phyloP scores from a whole-genome alignment of 768 basidiomycete genomes.

The Antrodiella citrinella region DNA sequence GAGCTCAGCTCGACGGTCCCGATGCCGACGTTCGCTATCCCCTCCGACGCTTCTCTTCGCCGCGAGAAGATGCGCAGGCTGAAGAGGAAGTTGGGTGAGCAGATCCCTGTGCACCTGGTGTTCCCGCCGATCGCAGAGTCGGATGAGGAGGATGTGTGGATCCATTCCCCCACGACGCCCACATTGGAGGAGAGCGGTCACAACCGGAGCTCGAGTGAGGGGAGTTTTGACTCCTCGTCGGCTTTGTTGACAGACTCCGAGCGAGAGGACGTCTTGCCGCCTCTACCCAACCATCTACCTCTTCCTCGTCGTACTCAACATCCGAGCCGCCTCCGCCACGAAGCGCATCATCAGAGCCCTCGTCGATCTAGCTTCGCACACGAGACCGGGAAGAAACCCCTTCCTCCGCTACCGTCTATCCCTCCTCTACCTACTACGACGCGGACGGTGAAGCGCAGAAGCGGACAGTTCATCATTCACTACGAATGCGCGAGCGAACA shows the following conservation, averaged over 20 bases:
- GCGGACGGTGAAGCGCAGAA: neutral
- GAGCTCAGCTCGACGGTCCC: neutral
- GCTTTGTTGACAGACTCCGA: neutral
- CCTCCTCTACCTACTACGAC: neutral
- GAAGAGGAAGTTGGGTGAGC: constrained; percentile 52
- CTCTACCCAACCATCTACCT: neutral
- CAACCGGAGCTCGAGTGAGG: too few species aligned
- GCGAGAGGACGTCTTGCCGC: neutral
- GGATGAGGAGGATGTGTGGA: constrained; percentile 9
- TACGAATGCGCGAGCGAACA: constrained; percentile 3
- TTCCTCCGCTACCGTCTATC: neutral
- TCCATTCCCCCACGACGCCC: constrained; percentile 6
- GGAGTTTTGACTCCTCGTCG: neutral
- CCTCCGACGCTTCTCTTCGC: constrained; percentile 33
- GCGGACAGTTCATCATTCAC: constrained; percentile 4
- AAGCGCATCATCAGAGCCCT: neutral
- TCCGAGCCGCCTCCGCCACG: neutral
- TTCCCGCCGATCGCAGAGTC: constrained; percentile 26
- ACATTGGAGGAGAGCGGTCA: neutral
- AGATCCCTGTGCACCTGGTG: constrained; percentile 52
- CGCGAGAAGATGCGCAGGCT: constrained; percentile 58
- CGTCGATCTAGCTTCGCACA: constrained; percentile 7
- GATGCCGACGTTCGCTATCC: constrained; percentile 31
- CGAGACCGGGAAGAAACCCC: neutral
- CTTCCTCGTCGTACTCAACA: neutral